These are phyloP conservation scores for Alternaria incomplexa DNA, from an alignment of 2,329 filamentous ascomycete species.

Conservation along the genomic window DNA sequence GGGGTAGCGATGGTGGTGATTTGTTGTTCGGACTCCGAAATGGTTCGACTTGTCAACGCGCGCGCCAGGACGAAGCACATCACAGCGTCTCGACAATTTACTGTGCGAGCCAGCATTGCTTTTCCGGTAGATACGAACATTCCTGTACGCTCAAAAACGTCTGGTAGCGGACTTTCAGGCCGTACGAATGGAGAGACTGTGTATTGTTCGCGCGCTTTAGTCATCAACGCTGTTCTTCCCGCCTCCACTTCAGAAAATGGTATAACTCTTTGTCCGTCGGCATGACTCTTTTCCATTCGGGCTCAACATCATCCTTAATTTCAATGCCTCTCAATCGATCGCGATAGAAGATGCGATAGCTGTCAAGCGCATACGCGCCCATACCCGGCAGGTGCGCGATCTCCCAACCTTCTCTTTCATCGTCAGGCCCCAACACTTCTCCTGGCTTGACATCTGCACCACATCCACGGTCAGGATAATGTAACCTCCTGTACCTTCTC, in stretches of 20 bases:
- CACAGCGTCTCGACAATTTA: neutral
- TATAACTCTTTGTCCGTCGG: constrained; percentile 86
- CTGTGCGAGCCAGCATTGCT: neutral
- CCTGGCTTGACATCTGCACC: constrained; percentile 52
- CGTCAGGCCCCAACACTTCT: constrained; percentile 46
- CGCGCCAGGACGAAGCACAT: neutral
- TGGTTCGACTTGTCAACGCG: constrained; percentile 5
- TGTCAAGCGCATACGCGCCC: constrained; percentile 83
- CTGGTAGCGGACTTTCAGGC: neutral
- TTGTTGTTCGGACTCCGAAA: neutral
- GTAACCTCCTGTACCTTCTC: constrained; percentile 62
- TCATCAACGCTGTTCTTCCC: constrained; percentile 69
- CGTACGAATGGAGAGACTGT: neutral
- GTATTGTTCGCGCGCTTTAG: neutral
- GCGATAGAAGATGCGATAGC: constrained; percentile 92
- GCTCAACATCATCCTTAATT: constrained; percentile 68
- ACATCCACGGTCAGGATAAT: constrained; percentile 44
- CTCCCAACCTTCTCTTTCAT: constrained; percentile 69
- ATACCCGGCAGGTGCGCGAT: constrained; percentile 78
- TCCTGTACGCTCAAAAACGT: neutral
- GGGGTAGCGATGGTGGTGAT: neutral
- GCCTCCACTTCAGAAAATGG: constrained; percentile 88
- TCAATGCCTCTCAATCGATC: constrained; percentile 71
- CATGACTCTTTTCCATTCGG: constrained; percentile 88
- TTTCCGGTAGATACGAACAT: neutral